phyloP scores from a whole-genome alignment of 1,284 basidiomycete species.

The Malassezia psittaci region DNA sequence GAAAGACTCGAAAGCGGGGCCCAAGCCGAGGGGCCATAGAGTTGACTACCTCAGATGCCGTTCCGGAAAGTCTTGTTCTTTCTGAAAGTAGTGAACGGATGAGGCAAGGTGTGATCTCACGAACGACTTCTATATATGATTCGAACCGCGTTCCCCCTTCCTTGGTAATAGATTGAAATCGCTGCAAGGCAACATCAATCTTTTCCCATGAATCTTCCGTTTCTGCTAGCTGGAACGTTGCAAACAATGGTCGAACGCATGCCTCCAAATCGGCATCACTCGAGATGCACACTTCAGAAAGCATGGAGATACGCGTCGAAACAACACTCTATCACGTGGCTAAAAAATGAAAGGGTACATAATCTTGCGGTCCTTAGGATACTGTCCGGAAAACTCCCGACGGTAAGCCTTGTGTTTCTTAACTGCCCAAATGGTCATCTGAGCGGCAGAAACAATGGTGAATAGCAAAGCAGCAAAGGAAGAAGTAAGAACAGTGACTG shows the following conservation, averaged over 20 bases:
- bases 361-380: slow-evolving; percentile 64
- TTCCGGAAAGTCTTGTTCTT: slow-evolving; percentile 51
- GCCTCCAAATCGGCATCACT: slow-evolving; percentile 8
- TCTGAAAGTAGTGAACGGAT: slow-evolving; percentile 51
- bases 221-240: slow-evolving; percentile 18
- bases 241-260: neutral
- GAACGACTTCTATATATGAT: slow-evolving; percentile 24
- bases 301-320: neutral
- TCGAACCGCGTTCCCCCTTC: slow-evolving; percentile 30
- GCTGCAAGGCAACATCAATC: slow-evolving; percentile 25
- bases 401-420: slow-evolving; percentile 87
- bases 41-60: slow-evolving; percentile 50
- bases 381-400: slow-evolving; percentile 76
- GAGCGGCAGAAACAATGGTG: slow-evolving; percentile 57
- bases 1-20: slow-evolving; percentile 48
- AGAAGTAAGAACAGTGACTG: slow-evolving; percentile 64
- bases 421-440: slow-evolving; percentile 79
- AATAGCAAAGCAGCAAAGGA: slow-evolving; percentile 61
- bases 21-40: slow-evolving; percentile 51
- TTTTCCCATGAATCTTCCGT: slow-evolving; percentile 41
- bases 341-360: slow-evolving; percentile 65
- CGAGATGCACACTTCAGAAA: neutral
- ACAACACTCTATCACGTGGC: slow-evolving; percentile 8
- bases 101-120: slow-evolving; percentile 21
- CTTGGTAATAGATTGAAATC: slow-evolving; percentile 33